phyloP scores from a whole-genome alignment of 2,329 filamentous ascomycete genomes.

The Epichloe gansuensis region DNA sequence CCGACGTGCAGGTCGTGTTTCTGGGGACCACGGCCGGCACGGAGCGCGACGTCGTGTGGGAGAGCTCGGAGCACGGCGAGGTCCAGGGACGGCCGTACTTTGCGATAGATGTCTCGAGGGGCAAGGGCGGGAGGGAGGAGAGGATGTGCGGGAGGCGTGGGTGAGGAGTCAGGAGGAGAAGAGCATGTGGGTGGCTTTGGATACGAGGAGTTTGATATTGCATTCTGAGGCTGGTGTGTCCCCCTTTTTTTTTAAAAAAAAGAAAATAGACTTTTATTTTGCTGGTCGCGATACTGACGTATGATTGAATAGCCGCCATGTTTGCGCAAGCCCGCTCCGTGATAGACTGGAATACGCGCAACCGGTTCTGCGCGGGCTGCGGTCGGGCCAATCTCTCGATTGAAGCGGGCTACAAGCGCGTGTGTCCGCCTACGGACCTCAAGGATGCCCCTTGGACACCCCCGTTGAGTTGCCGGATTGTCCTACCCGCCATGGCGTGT shows the following conservation, averaged over 20 bases:
- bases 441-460: constrained; percentile 25
- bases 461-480: constrained; percentile 38
- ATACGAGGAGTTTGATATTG: constrained; percentile 50
- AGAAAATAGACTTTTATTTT: background rate
- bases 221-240: constrained; percentile 46
- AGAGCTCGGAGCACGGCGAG: constrained; percentile 38
- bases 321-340: constrained; percentile 82
- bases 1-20: constrained; percentile 62
- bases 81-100: constrained; percentile 79
- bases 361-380: constrained; percentile 84
- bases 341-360: constrained; percentile 88
- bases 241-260: background rate
- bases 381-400: constrained; percentile 70
- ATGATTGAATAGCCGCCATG: constrained; percentile 55
- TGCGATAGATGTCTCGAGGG: constrained; percentile 76
- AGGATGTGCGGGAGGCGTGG: constrained; percentile 46
- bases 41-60: constrained; percentile 14
- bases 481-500: constrained; percentile 70
- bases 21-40: constrained; percentile 62
- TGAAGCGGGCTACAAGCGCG: constrained; percentile 69
- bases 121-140: constrained; percentile 51
- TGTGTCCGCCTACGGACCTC: constrained; percentile 61
- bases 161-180: constrained; percentile 31
- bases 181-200: constrained; percentile 54
- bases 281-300: no score